Evolutionary conservation across 768 basidiomycete genomes (phyloP).

Genomic region (Boletus bicolor): DNA sequence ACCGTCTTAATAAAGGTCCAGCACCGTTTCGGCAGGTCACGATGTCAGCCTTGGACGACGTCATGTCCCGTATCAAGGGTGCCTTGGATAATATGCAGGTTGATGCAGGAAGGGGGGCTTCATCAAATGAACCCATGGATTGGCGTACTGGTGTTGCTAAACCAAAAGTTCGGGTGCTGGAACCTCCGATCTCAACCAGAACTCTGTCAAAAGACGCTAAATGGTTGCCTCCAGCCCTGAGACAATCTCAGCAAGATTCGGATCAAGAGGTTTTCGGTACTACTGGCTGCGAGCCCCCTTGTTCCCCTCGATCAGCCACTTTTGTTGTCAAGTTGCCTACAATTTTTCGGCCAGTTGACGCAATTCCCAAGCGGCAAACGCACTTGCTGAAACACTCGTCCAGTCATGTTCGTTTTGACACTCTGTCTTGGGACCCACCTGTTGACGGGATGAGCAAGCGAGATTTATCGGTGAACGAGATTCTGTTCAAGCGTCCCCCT

Average conservation of each 20-base stretch:
- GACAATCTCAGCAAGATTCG: conserved; percentile 36
- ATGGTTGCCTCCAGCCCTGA: conserved; percentile 58
- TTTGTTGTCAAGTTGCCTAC: conserved; percentile 50
- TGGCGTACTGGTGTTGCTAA: conserved; percentile 22
- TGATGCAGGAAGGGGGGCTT: conserved; percentile 30
- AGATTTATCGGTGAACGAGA: conserved; percentile 62
- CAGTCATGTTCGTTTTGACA: conserved; percentile 52
- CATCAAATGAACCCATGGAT: conserved; percentile 19
- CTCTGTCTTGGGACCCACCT: conserved; percentile 70
- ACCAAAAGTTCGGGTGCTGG: conserved; percentile 21
- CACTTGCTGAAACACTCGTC: conserved; percentile 39
- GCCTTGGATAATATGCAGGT: conserved; percentile 69
- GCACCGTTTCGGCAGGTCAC: conserved; percentile 44
- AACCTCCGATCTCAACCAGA: conserved; percentile 10
- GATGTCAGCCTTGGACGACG: conserved; percentile 77
- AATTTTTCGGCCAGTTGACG: conserved; percentile 39
- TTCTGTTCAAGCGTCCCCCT: conserved; percentile 53
- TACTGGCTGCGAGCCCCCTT: conserved; percentile 48
- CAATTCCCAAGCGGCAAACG: conserved; percentile 48
- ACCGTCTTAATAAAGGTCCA: conserved; percentile 23
- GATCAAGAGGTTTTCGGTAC: conserved; percentile 43
- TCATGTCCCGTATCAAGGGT: conserved; percentile 83
- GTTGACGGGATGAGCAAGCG: conserved; percentile 59
- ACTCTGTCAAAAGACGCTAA: conserved; percentile 38
- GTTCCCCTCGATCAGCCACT: conserved; percentile 41